Evolutionary conservation across 1,284 basidiomycete genomes (phyloP).

Genomic region (Ceratobasidium sp.): DNA sequence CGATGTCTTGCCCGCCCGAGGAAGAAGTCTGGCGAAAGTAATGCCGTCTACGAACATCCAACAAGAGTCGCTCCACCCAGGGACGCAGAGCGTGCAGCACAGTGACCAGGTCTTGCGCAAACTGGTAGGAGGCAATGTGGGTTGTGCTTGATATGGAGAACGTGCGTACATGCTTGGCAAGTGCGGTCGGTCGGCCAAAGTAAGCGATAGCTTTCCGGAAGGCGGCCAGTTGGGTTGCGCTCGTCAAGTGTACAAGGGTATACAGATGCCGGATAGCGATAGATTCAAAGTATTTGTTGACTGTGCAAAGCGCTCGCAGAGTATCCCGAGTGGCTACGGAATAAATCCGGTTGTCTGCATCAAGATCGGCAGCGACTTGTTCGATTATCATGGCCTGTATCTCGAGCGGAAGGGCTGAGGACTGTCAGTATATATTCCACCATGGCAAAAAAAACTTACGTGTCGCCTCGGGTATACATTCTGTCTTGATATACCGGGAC

Average conservation of each 20-base stretch:
- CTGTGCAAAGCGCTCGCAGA: slow-evolving; percentile 17
- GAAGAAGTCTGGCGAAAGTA: slow-evolving; percentile 24
- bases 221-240: slow-evolving; percentile 6
- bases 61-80: not conserved
- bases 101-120: slow-evolving; percentile 18
- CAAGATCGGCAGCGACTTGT: slow-evolving; percentile 8
- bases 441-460: not conserved
- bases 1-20: slow-evolving; percentile 20
- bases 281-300: slow-evolving; percentile 35
- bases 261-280: slow-evolving; percentile 32
- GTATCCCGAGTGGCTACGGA: slow-evolving; percentile 11
- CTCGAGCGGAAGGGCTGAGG: slow-evolving; percentile 13
- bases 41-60: slow-evolving; percentile 33
- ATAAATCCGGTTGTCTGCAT: slow-evolving; percentile 15
- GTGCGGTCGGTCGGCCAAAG: slow-evolving; percentile 31
- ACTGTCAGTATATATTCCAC: not conserved
- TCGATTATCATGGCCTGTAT: slow-evolving; percentile 29
- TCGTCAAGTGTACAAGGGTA: slow-evolving; percentile 25
- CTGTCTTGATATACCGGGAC: not conserved
- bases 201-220: slow-evolving; percentile 32
- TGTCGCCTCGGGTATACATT: not conserved
- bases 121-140: slow-evolving; percentile 31
- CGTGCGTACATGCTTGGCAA: slow-evolving; percentile 33
- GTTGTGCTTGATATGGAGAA: slow-evolving; percentile 32
- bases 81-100: slow-evolving; percentile 12